Evolutionary conservation across 768 basidiomycete genomes (phyloP), one percentile per base, ranked within the genome.

Genomic region (Lepiota subincarnata): DNA sequence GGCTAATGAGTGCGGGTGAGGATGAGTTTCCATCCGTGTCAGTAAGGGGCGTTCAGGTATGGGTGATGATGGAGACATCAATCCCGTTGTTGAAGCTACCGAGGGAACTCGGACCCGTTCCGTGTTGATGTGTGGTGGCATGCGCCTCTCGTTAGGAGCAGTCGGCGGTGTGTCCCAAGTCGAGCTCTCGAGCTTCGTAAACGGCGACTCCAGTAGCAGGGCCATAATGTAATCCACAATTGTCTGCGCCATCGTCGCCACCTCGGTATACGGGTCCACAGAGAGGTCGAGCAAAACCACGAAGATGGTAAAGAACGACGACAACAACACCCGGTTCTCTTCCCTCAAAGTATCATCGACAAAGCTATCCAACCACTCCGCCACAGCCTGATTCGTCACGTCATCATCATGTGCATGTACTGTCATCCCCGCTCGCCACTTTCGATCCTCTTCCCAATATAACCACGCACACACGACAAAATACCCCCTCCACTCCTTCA

Each of bases 381-480:
- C 70, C 26, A 95, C 74, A 0, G 90, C 90, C 55, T 81, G 78
- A 14, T 76, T 74, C 13, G 89, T 85, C 50, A 89, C 64, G 50
- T 92, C 88, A n/a, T 91, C 87, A 44, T 86, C 84, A 26, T 76
- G 73, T 26, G 70, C 53, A 47, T 67, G 65, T 13, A 63, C 46
- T 44, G 52, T 56, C 13, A 67, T 59, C 60, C 76, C 63, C 49
- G 71, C 59, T 62, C 78, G 70, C 81, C 86, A 84, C 55, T 77
- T 80, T 46, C 85, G 71, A 60, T 96, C 90, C 66, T 95, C 91
- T 64, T 97, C 94, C 84, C 91, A 91, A 65, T 97, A 95, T 7
- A 92, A 73, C 95, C 96, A 98, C 1, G 96, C 94, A 57, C 96
- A 97, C 36, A 94, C 84, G 44, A 96, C 91, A 61, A 98, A 93